Conservation (phyloP, 1,284 basidiomycete genomes). For the Rhodotorula mucilaginosa region DNA sequence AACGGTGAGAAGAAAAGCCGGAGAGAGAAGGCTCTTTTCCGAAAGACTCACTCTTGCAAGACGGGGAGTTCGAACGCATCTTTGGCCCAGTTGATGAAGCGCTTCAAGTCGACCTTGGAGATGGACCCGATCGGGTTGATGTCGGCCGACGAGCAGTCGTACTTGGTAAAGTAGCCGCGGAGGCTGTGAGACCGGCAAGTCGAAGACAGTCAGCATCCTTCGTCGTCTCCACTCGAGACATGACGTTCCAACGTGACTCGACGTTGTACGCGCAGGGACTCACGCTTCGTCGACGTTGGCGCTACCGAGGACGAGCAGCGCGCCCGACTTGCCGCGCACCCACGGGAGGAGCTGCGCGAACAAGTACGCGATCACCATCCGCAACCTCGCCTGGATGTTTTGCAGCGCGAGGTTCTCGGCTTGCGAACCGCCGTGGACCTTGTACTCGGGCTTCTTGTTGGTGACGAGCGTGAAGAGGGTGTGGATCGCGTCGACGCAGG, state of each 20-base stretch:
- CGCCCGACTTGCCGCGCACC: constrained; percentile 79
- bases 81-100: constrained; percentile 84
- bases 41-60: constrained; percentile 61
- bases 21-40: no score
- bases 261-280: constrained; percentile 17
- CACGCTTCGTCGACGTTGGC: constrained; percentile 98
- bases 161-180: constrained; percentile 95
- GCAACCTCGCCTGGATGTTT: constrained; percentile 91
- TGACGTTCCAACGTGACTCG: background rate
- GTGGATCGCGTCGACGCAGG: constrained; percentile 76
- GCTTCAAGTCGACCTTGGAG: constrained; percentile 95
- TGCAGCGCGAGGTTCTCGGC: constrained; percentile 96
- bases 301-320: constrained; percentile 88
- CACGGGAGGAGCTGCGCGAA: constrained; percentile 96
- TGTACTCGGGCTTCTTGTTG: constrained; percentile 75
- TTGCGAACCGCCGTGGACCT: constrained; percentile 77
- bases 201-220: background rate
- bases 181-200: constrained; percentile 56
- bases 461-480: constrained; percentile 83
- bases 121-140: constrained; percentile 98
- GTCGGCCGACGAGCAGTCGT: constrained; percentile 77
- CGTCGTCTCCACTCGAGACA: background rate
- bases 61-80: constrained; percentile 79
- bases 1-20: background rate
- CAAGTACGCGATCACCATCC: constrained; percentile 96